These are phyloP conservation scores for Hypoxylon sp. DNA, from an alignment of 2,329 filamentous ascomycete genomes.

Conservation along the genomic window DNA sequence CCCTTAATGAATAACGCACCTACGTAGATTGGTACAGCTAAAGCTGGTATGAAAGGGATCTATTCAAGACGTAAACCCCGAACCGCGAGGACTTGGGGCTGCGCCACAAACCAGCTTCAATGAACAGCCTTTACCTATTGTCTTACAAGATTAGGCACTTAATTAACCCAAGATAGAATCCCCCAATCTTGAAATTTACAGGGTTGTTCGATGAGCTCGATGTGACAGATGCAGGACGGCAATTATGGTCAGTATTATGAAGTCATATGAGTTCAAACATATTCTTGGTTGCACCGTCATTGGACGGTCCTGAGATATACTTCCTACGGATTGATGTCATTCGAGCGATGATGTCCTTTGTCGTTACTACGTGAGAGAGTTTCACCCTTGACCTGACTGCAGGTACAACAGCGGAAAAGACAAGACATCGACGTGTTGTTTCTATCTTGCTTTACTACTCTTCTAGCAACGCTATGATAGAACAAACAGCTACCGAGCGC, in stretches of 20 bases:
- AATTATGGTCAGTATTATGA: constrained; percentile 31
- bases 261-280: constrained; percentile 31
- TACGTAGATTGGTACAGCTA: not conserved
- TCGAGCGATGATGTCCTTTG: constrained; percentile 27
- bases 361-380: constrained; percentile 16
- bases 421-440: constrained; percentile 27
- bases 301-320: constrained; percentile 32
- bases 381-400: constrained; percentile 27
- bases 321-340: constrained; percentile 34
- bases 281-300: constrained; percentile 32
- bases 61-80: constrained; percentile 32
- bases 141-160: constrained; percentile 20
- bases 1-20: constrained; percentile 5
- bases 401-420: constrained; percentile 29
- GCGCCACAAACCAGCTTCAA: constrained; percentile 30
- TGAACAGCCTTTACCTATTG: constrained; percentile 6
- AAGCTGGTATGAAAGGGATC: constrained; percentile 14
- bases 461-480: constrained; percentile 25
- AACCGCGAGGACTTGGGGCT: constrained; percentile 23
- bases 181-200: constrained; percentile 18
- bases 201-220: constrained; percentile 23
- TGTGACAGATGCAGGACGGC: constrained; percentile 24
- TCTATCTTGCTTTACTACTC: constrained; percentile 22
- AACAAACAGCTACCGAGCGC: constrained; percentile 12
- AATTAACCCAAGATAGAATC: constrained; percentile 25